Percentiles rank a stretch among this genome's conserved stretches.
Evolutionary conservation across 768 basidiomycete genomes (phyloP).

Genomic region (Termitomyces titanicus): DNA sequence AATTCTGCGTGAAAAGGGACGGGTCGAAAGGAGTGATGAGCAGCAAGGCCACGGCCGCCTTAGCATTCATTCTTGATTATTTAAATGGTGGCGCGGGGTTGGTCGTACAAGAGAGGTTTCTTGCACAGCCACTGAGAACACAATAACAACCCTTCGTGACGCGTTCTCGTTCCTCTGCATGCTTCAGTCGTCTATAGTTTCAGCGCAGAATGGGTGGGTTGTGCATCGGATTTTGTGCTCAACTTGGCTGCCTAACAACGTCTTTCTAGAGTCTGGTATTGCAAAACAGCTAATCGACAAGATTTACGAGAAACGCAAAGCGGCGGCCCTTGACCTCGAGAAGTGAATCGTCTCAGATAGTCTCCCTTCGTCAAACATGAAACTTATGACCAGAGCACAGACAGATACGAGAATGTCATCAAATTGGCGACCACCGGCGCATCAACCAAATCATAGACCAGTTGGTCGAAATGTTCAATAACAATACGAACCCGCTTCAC

Average conservation of each 20-base stretch:
- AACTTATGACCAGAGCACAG: constrained; percentile 29
- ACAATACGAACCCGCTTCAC: constrained; percentile 77
- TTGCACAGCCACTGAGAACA: constrained; percentile 19
- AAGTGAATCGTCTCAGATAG: constrained; percentile 53
- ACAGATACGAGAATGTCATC: constrained; percentile 83
- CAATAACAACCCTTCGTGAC: background rate
- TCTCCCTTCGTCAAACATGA: background rate
- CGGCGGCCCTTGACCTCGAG: constrained; percentile 92
- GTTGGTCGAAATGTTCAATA: constrained; percentile 90
- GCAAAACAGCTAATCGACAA: constrained; percentile 85
- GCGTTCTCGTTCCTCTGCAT: constrained; percentile 4
- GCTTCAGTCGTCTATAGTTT: constrained; percentile 1
- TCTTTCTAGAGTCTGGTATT: constrained; percentile 62
- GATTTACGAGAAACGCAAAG: constrained; percentile 95
- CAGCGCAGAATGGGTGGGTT: constrained; percentile 24
- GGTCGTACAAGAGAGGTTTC: background rate
- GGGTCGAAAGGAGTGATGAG: constrained; percentile 45
- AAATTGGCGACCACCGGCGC: constrained; percentile 74
- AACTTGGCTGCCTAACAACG: background rate
- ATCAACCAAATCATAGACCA: constrained; percentile 91
- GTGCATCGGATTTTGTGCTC: background rate
- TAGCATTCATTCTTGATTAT: constrained; percentile 10
- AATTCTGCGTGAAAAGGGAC: constrained; percentile 30
- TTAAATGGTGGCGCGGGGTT: background rate
- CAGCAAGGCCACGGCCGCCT: constrained; percentile 26